Evolutionary conservation across 495 filamentous ascomycete genomes (phyloP).

Genomic region (Rusavskia elegans): DNA sequence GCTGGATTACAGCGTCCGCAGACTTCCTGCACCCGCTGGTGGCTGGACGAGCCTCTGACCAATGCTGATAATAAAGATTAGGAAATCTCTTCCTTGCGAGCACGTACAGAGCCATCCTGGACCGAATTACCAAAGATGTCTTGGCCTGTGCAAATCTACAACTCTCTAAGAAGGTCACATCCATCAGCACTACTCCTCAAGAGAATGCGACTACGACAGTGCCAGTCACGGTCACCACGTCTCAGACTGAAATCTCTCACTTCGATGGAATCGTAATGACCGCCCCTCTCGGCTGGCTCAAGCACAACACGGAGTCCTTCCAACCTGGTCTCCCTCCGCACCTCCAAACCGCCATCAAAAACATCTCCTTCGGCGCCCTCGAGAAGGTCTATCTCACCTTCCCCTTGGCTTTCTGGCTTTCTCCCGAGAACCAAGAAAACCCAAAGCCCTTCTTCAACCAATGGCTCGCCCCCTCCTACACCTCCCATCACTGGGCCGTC

Average conservation of each 20-base stretch:
- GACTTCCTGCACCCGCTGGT: no score
- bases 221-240: constrained; percentile 36
- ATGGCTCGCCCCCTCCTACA: constrained; percentile 51
- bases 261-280: constrained; percentile 86
- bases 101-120: constrained; percentile 66
- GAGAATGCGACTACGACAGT: constrained; percentile 13
- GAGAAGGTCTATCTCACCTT: constrained; percentile 93
- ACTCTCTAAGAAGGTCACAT: constrained; percentile 37
- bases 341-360: constrained; percentile 53
- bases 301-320: constrained; percentile 57
- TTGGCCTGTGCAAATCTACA: constrained; percentile 45
- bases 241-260: constrained; percentile 29
- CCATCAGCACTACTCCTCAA: constrained; percentile 21
- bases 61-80: constrained; percentile 16
- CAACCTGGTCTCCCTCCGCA: constrained; percentile 48
- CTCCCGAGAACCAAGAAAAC: neutral
- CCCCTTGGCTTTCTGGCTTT: constrained; percentile 50
- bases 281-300: constrained; percentile 76
- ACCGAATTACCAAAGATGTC: constrained; percentile 47
- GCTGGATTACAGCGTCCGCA: no score
- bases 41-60: neutral
- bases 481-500: constrained; percentile 51
- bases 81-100: constrained; percentile 81
- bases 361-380: constrained; percentile 70
- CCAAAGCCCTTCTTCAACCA: constrained; percentile 36